Base-by-base conservation (phyloP, 2,329 filamentous ascomycete species). In the Endothia cerciana region DNA sequence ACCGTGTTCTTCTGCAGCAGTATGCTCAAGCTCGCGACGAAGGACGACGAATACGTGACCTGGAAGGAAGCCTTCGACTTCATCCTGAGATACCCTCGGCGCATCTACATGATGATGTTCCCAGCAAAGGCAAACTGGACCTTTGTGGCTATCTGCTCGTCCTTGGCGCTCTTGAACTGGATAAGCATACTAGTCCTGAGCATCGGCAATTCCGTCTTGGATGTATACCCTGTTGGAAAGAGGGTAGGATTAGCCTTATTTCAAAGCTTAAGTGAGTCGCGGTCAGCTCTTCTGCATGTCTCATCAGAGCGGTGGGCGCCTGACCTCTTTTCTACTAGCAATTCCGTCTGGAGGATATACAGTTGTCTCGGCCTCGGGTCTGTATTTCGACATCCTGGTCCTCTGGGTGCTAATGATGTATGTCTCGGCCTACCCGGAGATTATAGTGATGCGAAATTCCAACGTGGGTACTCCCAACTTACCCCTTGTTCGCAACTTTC, bases 31-130 rank as follows among this genome's bases (percentile, higher is more conserved):
- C 74, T 73, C 56, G 68, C 55, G 30, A 77, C 71, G 60, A 79
- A 64, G 61, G 76, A 77, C 60, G 72, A 75, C 51, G 75, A 77
- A 0, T 73, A 74, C 47, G 78, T 77, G 64, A 75, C 79, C 33
- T 72, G 80, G 53, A 73, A 73, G 33, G 78, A 79, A 19, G 66
- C 64, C 74, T 77, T 36, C 75, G 80, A 78, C 57, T 87, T 86
- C 67, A 83, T 87, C 38, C 79, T 87, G 47, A 79, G 80, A 55
- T 85, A 86, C 49, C 85, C 85, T 0, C 80, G 86, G 1, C 80
- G 86, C 19, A 84, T 88, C 4, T 89, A 87, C 68, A 87, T 87
- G 1, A 85, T 87, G 36, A 77, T 92, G 2, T 91, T 91, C 70
- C 88, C 89, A 0, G 80, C 82, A 3, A 79, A 82, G 0, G 8